Base-by-base conservation (phyloP, 179 eudicot species). In the Actinidia arguta region DNA sequence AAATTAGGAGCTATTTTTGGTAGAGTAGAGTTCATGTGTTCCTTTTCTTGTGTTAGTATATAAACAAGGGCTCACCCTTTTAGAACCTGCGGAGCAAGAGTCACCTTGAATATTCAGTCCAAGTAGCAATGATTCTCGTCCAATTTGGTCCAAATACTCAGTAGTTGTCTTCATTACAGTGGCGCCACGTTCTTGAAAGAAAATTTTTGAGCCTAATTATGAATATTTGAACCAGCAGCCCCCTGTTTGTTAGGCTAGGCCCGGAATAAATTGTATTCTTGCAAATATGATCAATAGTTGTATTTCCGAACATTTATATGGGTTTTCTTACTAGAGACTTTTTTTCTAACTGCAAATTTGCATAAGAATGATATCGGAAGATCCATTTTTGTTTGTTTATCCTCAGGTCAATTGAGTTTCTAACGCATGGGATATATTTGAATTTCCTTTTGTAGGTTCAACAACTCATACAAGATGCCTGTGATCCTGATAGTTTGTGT, bases 391-490 rank as follows among this genome's bases (percentile, higher is more conserved):
- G 79, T 76, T 58, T 56, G 31, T 27, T 75, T 55, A 44, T 44
- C 27, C 59, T 55, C 13, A n/a, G 42, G 25, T 56, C 46, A 56
- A 59, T 76, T 76, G 63, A 58, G 50, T 11, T 6, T 61, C 50
- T 56, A 12, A 58, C 39, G 5, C 18, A 8, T 70, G 8, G 20
- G 24, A 56, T 74, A 74, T 20, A 18, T 78, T 48, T 62, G 9
- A n/a, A 31, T 78, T 44, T 27, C 67, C 85, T 46, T 79, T 24
- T 82, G 86, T 80, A 96, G 99, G 99, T 96, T 85, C 99, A 95
- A 85, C 99, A 96, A 85, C 94, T 95, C 42, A 90, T 96, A 86
- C 99, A 96, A 84, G 98, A 96, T 83, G 98, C 99, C 55, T 91
- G 89, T 62, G 99, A 96, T 91, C 91, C 99, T 17, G 99, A 96